Evolutionary conservation across 164 flowering plant genomes (phyloP).

Genomic region (Tetracentron sinense): DNA sequence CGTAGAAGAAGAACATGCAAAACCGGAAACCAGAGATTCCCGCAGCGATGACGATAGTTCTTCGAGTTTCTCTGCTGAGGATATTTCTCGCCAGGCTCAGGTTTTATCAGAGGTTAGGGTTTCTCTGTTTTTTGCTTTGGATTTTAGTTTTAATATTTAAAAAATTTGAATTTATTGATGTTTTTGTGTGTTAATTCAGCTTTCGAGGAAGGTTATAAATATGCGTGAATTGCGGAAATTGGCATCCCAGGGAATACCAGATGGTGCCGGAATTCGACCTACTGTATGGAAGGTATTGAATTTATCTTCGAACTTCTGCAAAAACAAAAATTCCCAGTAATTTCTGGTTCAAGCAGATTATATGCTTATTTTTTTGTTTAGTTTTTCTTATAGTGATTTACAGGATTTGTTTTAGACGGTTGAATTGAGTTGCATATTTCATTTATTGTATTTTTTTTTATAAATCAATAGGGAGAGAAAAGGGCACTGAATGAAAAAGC

Average conservation of each 20-base stretch:
- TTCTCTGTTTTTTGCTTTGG: background rate
- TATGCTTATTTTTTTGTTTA: background rate
- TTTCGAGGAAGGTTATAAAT: conserved; percentile 71
- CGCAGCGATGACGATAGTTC: conserved; percentile 18
- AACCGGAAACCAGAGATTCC: conserved; percentile 24
- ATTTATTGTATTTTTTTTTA: no score
- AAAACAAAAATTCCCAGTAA: background rate
- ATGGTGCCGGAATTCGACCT: conserved; percentile 77
- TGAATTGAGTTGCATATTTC: background rate
- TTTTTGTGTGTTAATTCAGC: conserved; percentile 28
- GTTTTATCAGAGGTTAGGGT: conserved; percentile 62
- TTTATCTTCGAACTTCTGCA: background rate
- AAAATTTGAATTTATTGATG: conserved; percentile 2
- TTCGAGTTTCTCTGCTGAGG: conserved; percentile 40
- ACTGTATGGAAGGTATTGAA: conserved; percentile 81
- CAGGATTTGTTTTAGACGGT: background rate
- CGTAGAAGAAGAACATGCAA: conserved; percentile 13
- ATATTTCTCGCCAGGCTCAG: conserved; percentile 59
- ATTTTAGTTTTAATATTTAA: background rate
- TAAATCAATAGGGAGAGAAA: background rate
- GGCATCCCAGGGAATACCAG: conserved; percentile 80
- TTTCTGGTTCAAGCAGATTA: background rate
- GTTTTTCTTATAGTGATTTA: background rate
- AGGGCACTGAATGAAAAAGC: background rate
- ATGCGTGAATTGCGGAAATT: conserved; percentile 66